A percentile compares a stretch with the other conserved stretches of the same genome.
Evolutionary conservation across 208 protist genomes (phyloP).

Genomic region (Trichomonas gallinae): DNA sequence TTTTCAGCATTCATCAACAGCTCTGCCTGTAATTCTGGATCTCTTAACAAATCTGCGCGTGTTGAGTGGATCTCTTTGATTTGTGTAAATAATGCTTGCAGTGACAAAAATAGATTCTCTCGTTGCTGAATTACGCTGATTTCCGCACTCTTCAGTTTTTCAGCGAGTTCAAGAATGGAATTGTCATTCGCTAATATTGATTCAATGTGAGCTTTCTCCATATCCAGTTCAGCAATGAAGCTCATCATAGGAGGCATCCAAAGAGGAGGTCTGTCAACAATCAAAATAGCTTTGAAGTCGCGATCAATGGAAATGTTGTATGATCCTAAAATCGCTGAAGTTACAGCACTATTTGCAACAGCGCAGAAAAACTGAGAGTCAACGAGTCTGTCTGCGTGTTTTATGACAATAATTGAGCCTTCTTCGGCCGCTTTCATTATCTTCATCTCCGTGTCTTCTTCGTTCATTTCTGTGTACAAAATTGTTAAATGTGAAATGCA

Average conservation of each 20-base stretch:
- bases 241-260: neutral
- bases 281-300: neutral
- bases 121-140: neutral
- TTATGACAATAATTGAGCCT: neutral
- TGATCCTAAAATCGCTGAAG: neutral
- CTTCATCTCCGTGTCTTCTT: neutral
- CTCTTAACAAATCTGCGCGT: neutral
- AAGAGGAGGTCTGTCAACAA: neutral
- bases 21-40: neutral
- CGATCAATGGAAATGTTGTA: neutral
- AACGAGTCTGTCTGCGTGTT: neutral
- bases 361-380: neutral
- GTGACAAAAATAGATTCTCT: neutral
- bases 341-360: neutral
- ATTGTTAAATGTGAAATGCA: neutral
- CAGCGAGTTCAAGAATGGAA: neutral
- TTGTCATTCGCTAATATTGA: neutral
- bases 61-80: neutral
- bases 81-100: neutral
- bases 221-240: neutral
- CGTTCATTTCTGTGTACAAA: neutral
- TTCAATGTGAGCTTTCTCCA: neutral
- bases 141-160: neutral
- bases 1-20: neutral
- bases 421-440: neutral